phyloP scores from a whole-genome alignment of 805 yeast genomes.

The Brettanomyces custersianus region DNA sequence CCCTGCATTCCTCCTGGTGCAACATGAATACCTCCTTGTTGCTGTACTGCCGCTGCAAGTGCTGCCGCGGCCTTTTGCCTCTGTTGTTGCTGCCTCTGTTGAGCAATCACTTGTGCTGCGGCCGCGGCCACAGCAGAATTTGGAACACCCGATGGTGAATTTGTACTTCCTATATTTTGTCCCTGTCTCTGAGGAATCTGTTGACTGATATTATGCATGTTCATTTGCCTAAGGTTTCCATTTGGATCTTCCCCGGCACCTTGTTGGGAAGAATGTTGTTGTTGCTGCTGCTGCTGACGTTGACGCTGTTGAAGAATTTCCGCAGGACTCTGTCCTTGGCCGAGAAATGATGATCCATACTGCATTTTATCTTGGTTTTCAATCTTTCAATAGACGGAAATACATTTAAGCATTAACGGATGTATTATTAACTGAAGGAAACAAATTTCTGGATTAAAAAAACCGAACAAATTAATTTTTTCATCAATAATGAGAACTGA shows the following conservation, averaged over 20 bases:
- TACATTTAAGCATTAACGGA: no score
- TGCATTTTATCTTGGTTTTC: no score
- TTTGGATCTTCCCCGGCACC: not conserved
- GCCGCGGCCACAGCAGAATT: slow-evolving; percentile 15
- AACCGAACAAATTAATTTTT: no score
- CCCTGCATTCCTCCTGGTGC: slow-evolving; percentile 11
- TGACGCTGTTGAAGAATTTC: slow-evolving; percentile 1
- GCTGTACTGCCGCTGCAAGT: not conserved
- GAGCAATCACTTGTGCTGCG: slow-evolving; percentile 14
- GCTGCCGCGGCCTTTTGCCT: slow-evolving; percentile 3
- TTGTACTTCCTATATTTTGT: slow-evolving; percentile 1
- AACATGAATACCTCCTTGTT: not conserved
- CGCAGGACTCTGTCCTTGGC: slow-evolving; percentile 3
- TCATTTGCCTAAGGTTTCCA: no score
- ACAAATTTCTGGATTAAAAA: no score
- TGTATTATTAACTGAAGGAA: no score
- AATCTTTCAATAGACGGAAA: no score
- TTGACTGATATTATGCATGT: not conserved
- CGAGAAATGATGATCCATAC: no score
- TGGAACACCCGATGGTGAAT: slow-evolving; percentile 4
- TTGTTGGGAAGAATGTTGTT: slow-evolving; percentile 4
- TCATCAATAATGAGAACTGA: no score
- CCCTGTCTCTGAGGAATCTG: slow-evolving; percentile 3
- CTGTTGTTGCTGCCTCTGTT: slow-evolving; percentile 6
- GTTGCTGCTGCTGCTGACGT: slow-evolving; percentile 14